These are phyloP conservation scores for Phylloporus sp. DNA, from an alignment of 768 basidiomycete genomes.

Conservation along the genomic window DNA sequence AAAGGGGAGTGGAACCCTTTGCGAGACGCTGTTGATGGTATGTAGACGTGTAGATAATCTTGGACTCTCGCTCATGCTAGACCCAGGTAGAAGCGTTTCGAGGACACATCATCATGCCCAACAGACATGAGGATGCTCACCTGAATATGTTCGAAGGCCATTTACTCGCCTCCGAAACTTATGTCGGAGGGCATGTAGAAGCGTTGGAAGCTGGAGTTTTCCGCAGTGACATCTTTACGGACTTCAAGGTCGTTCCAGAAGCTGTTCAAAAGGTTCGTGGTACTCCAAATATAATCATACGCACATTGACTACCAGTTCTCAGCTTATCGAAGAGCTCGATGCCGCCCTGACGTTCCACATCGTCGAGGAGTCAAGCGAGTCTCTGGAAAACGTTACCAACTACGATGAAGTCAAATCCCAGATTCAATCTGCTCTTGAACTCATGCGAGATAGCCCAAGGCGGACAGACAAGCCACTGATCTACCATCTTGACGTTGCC, in stretches of 20 bases:
- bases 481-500: constrained; percentile 98
- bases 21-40: constrained; percentile 97
- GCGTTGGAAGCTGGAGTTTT: constrained; percentile 98
- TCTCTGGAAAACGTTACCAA: constrained; percentile 84
- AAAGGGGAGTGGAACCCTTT: constrained; percentile 94
- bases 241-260: constrained; percentile 89
- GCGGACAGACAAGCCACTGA: constrained; percentile 86
- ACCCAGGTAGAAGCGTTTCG: constrained; percentile 90
- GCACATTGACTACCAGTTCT: neutral
- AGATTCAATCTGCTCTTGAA: constrained; percentile 76
- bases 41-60: constrained; percentile 17
- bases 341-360: constrained; percentile 83
- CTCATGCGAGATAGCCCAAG: constrained; percentile 87
- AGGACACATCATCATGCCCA: constrained; percentile 94
- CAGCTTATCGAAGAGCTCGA: constrained; percentile 94
- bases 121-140: constrained; percentile 89
- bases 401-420: constrained; percentile 85
- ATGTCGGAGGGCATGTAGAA: constrained; percentile 98
- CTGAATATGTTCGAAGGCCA: constrained; percentile 95
- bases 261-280: constrained; percentile 75
- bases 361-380: constrained; percentile 77
- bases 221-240: constrained; percentile 87
- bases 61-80: constrained; percentile 3
- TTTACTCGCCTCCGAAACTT: constrained; percentile 94
- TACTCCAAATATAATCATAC: neutral